Base-by-base conservation (phyloP, 2,329 filamentous ascomycete species). In the Colletotrichum somersetense region DNA sequence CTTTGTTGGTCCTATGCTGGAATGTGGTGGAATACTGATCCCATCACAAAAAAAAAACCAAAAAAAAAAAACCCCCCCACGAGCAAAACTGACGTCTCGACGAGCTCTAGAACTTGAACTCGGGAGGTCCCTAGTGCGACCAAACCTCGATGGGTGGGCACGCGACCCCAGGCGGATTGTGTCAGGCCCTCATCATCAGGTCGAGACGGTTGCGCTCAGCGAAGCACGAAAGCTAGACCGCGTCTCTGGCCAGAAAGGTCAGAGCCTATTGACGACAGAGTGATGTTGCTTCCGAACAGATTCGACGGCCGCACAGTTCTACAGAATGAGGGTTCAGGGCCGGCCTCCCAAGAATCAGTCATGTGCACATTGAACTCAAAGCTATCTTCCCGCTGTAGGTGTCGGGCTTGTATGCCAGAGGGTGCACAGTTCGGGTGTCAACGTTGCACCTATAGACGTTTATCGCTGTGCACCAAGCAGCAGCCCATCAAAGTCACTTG, bases 401-500 rank as follows among this genome's bases (percentile, higher is more conserved):
- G 11, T 16, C 46, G n/a, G 16, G 12, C 14, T 16, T 14, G 48
- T 8, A 16, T 52, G 26, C 23, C 26, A 7, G 3, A 16, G 26
- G 50, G 16, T 53, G 18, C 50, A 33, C 50, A 18, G 16, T 16
- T 30, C 18, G 7, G 30, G 18, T 10, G 10, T 12, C 55, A 16
- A 16, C 5, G 2, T 23, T 7, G 4, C 35, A 42, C 20, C 14
- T 58, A 2, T 40, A 5, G 14, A 42, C 35, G 35, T 8, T 11
- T n/a, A 42, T 16, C n/a, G 16, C n/a, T 30, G n/a, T 26, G 35
- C 35, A 61, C 16, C 57, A n/a, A 61, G 10, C n/a, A 12, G n/a
- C 57, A n/a, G n/a, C 16, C 7, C 23, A 11, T n/a, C 56, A 61
- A 35, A 59, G 46, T 23, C 30, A 70, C 55, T 33, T 40, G 35